Percentiles rank a stretch among this genome's conserved stretches.
Conservation (phyloP, 768 basidiomycete genomes). For the Collybia nuda region DNA sequence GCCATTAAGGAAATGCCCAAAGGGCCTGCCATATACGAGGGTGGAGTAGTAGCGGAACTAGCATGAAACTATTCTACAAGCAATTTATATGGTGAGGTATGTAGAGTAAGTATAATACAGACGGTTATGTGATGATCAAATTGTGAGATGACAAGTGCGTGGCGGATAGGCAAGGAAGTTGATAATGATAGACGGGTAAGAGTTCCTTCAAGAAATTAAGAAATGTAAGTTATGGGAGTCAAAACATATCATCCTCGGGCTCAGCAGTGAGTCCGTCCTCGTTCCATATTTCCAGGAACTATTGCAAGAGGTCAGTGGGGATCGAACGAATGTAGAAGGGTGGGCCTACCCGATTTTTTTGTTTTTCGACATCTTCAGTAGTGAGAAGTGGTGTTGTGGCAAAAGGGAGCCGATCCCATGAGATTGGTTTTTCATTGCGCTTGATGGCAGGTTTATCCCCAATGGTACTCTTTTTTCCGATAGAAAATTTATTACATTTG, state of each 20-base stretch:
- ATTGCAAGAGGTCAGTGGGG: constrained; percentile 1
- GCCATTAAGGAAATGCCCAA: constrained; percentile 52
- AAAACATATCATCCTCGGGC: constrained; percentile 50
- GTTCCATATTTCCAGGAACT: constrained; percentile 82
- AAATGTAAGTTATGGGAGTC: constrained; percentile 2
- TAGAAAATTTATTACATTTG: constrained; percentile 87
- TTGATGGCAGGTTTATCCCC: constrained; percentile 81
- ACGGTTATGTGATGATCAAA: too few relatives aligned
- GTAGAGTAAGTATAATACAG: not conserved
- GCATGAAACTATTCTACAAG: not conserved
- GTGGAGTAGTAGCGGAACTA: constrained; percentile 38
- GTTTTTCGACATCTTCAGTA: constrained; percentile 56
- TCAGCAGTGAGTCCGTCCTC: constrained; percentile 77
- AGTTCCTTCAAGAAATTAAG: not conserved
- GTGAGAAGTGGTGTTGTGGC: constrained; percentile 60
- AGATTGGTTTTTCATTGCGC: constrained; percentile 59
- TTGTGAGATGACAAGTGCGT: too few relatives aligned
- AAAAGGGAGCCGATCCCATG: constrained; percentile 75
- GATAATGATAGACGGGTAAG: not conserved
- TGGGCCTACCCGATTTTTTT: constrained; percentile 57
- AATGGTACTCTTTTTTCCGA: constrained; percentile 85
- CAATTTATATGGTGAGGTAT: not conserved
- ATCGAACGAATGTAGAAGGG: not conserved
- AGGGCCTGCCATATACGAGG: constrained; percentile 51
- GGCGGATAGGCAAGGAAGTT: not conserved